Evolutionary conservation across 208 protist genomes (phyloP).

Genomic region (Trypanosoma cruzi): DNA sequence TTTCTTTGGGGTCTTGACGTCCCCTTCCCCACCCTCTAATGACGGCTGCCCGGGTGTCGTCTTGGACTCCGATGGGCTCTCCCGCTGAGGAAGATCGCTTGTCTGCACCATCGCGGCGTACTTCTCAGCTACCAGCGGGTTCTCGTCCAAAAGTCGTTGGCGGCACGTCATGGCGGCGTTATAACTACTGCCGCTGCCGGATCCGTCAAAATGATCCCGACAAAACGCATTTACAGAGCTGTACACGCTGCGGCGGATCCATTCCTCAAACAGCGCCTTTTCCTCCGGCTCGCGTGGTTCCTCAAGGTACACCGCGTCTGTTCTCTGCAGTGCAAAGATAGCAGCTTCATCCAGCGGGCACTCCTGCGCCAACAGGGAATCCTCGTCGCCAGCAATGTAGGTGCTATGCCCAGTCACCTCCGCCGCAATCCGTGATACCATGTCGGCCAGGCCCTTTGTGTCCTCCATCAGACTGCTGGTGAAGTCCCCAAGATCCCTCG

Average conservation of each 20-base stretch:
- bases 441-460: conserved; percentile 53
- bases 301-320: conserved; percentile 42
- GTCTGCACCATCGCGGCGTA: conserved; percentile 53
- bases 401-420: conserved; percentile 61
- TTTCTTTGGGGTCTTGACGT: background rate
- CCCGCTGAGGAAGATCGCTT: background rate
- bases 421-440: conserved; percentile 47
- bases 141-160: conserved; percentile 71
- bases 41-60: background rate
- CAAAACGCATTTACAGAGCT: conserved; percentile 38
- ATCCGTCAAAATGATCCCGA: background rate
- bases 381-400: conserved; percentile 69
- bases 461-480: conserved; percentile 58
- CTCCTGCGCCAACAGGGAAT: conserved; percentile 36
- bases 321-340: conserved; percentile 42
- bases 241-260: conserved; percentile 45
- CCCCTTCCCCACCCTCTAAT: background rate
- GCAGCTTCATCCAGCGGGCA: conserved; percentile 43
- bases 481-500: conserved; percentile 41
- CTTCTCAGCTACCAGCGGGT: conserved; percentile 50
- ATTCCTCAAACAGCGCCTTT: conserved; percentile 41
- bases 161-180: conserved; percentile 28
- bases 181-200: conserved; percentile 18
- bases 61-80: background rate
- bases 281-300: conserved; percentile 36